Evolutionary conservation across 441 rosid species (phyloP), one percentile per base, ranked within the genome.

Genomic region (Corymbia citriodora): DNA sequence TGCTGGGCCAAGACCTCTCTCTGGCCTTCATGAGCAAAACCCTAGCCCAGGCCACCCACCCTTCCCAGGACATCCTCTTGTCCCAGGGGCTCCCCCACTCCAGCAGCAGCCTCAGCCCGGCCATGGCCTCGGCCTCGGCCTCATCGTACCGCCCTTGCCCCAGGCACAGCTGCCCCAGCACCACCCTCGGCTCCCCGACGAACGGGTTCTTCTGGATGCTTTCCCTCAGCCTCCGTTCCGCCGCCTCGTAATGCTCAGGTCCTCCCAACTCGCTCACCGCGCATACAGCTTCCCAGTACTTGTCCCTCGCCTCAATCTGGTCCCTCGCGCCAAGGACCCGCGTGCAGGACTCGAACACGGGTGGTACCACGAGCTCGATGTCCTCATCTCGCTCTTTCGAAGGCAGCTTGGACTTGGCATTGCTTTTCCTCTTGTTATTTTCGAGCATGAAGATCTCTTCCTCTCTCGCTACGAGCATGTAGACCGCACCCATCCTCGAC

Each of bases 81-180:
- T 97, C 99, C 99, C 99, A 96, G 11, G 99, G 96, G 87, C 97
- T 96, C 25, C 98, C 99, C 99, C 99, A 98, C 88, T 96, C 97
- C 95, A 98, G 89, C 49, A 96, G 81, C 45, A 97, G 92, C 53
- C 89, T 91, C 83, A 98, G 92, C 87, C 99, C 99, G 72, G 65
- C 94, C 70, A 12, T 31, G 8, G 16, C 70, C 70, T 63, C 70
- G 3, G 70, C 33, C 70, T 63, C 70, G 2, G 70, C 70, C 70
- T 63, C 70, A 17, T 29, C 70, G 70, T 63, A 63, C 70, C 1
- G 70, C 70, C 70, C 70, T 63, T 93, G 90, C 12, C 93, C 87
- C 91, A 98, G 48, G 63, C 95, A 97, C 72, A 94, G 83, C 93
- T 98, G 99, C 90, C 94, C 93, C 94, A 98, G 89, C 89, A 95